phyloP scores from a whole-genome alignment of 306 rosid genomes.

The Citrullus mucosospermus region DNA sequence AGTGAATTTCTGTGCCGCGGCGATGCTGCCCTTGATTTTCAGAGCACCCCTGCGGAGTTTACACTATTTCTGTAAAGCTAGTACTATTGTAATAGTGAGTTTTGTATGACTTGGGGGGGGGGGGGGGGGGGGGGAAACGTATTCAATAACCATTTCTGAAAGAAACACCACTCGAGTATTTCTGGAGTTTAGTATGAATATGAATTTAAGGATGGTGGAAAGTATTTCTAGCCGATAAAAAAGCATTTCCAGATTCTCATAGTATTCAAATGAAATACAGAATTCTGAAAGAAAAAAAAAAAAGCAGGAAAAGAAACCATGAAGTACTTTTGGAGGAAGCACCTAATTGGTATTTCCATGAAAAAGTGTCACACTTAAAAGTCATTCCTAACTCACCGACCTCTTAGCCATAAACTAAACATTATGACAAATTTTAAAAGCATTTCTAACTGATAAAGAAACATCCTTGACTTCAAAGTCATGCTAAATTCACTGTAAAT shows the following conservation, averaged over 20 bases:
- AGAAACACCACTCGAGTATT: background rate
- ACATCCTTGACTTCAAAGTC: background rate
- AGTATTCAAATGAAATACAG: background rate
- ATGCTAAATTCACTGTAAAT: background rate
- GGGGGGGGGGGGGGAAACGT: background rate
- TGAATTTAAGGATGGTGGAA: background rate
- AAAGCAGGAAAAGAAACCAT: background rate
- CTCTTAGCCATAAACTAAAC: background rate
- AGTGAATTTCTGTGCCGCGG: slow-evolving; percentile 83
- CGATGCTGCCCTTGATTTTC: slow-evolving; percentile 80
- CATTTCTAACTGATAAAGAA: background rate
- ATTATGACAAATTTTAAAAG: background rate
- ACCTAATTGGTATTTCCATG: background rate
- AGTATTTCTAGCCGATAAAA: background rate
- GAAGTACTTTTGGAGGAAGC: background rate
- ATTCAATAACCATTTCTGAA: background rate
- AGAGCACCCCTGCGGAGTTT: slow-evolving; percentile 53
- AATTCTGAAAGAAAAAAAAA: too few species aligned
- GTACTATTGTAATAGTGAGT: background rate
- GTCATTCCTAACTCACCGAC: background rate
- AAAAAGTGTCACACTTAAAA: background rate
- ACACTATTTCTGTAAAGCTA: slow-evolving; percentile 7
- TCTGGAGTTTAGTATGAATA: background rate
- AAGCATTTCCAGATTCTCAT: background rate
- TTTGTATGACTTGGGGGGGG: background rate